Evolutionary conservation across 2,329 filamentous ascomycete species (phyloP), one percentile per base, ranked within the genome.

Genomic region (Beauveria varroae): DNA sequence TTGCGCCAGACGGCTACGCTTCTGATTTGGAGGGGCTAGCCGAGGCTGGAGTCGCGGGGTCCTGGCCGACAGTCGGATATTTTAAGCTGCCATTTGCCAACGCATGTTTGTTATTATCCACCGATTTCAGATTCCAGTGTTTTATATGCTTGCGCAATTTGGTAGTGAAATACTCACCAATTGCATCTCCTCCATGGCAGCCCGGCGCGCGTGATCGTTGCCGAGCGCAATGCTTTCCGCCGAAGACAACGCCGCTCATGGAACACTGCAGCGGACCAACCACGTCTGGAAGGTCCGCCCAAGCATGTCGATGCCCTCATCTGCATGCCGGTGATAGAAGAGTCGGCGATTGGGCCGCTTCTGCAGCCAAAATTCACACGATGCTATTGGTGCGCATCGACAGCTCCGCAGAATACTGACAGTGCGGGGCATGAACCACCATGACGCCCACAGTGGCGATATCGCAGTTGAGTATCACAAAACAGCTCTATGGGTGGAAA

Each of bases 371-470:
- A 34, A 56, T 30, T 50, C 14, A 56, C 60, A 52, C 46, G 26
- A 57, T 51, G 53, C 47, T n/a, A 62, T 62, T 62, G 60, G 60
- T 57, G 60, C 60, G 60, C 60, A 62, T 62, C 60, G 20, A 57
- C 8, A 47, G 49, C 49, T 53, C 57, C 57, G 57, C 57, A 47
- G 44, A 46, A 47, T 54, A 16, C 41, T 37, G 44, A 14, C 22
- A 49, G 47, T 55, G 51, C 52, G 59, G 51, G 59, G 59, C 52
- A 53, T 18, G 20, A 57, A 20, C 24, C 44, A 47, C 40, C 37
- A 40, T 18, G 26, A 47, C 54, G 20, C 43, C 43, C 28, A 57
- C 34, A 20, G 55, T 57, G 44, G 55, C 55, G 30, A 57, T 57
- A 18, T 57, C 44, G 55, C 55, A 18, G 55, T 28, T 40, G 10